Conservation (phyloP, 1,284 basidiomycete species). For the Schizopora paradoxa region DNA sequence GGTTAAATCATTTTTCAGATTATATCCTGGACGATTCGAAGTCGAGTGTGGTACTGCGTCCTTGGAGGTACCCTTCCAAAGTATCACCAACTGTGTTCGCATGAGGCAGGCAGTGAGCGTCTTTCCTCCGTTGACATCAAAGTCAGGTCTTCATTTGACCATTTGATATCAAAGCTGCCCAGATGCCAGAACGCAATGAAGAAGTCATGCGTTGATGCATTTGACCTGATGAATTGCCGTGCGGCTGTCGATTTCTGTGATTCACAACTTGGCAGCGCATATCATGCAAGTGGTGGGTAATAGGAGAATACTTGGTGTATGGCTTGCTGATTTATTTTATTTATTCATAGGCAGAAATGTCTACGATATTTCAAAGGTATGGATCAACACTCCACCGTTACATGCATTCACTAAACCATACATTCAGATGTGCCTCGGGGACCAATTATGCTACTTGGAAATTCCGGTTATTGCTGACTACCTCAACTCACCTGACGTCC, state of each 20-base stretch:
- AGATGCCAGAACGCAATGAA: neutral
- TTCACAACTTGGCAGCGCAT: slow-evolving; percentile 20
- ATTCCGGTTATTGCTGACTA: slow-evolving; percentile 42
- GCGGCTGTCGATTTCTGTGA: slow-evolving; percentile 3
- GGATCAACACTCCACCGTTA: slow-evolving; percentile 14
- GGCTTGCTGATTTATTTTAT: neutral
- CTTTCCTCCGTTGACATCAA: neutral
- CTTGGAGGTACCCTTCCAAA: slow-evolving; percentile 51
- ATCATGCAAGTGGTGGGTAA: slow-evolving; percentile 46
- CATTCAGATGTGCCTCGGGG: slow-evolving; percentile 43
- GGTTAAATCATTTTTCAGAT: slow-evolving; percentile 27
- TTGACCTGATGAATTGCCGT: slow-evolving; percentile 1
- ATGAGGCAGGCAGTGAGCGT: slow-evolving; percentile 53
- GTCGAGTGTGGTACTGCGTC: slow-evolving; percentile 56
- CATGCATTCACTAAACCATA: slow-evolving; percentile 1
- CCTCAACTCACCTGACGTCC: slow-evolving; percentile 53
- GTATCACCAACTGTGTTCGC: slow-evolving; percentile 49
- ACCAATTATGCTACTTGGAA: slow-evolving; percentile 53
- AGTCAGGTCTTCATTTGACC: neutral
- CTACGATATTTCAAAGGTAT: slow-evolving; percentile 69
- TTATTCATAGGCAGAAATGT: slow-evolving; percentile 29
- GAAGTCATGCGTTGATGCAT: neutral
- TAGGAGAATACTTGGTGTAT: neutral
- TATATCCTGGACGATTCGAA: slow-evolving; percentile 58
- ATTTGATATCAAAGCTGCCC: too few relatives aligned